Evolutionary conservation across 1,139 yeast species (phyloP), one percentile per base, ranked within the genome.

Genomic region (Torulaspora pretoriensis): DNA sequence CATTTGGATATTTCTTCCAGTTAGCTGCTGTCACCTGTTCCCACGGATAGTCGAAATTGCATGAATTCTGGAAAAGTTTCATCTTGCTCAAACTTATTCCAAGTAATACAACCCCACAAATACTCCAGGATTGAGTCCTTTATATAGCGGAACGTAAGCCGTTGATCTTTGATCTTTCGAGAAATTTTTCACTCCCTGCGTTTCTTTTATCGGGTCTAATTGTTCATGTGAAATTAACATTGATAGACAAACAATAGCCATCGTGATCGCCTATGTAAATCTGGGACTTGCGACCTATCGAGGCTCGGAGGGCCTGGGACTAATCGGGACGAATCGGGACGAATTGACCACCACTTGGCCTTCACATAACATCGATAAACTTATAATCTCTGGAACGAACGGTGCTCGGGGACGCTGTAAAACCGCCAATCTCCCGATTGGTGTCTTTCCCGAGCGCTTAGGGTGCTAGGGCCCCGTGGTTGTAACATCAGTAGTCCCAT

Each of bases 1-100:
- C 95, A 53, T 92, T 92, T 12, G 98, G 98, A 67, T 92, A 92
- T 60, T 92, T 92, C 54, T 80, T 81, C 98, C 98, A 92, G 66
- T 92, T 90, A 48, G 97, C 97, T 0, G 95, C 90, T 1, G 96
- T 85, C 14, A 92, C 96, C 60, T 87, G 89, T 32, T 85, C 95
- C 97, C 97, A 90, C 0, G 95, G 78, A 60, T 90, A 90, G 49
- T 78, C 71, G 65, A 88, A 90, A 29, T 68, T 70, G 63, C 85
- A 92, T 17, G 72, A 65, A 34, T 86, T 75, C 42, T 78, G 79
- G 61, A 87, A 89, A 46, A 89, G 73, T 67, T 84, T 88, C 97
- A 90, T 89, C 16, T 14, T 13, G 19, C 19, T 1, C 4, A 16
- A 29, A 3, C 8, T 27, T 43, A 33, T 14, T 2, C 5, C 38